Conservation (phyloP, 2,329 filamentous ascomycete species). For the Fusarium equiseti region DNA sequence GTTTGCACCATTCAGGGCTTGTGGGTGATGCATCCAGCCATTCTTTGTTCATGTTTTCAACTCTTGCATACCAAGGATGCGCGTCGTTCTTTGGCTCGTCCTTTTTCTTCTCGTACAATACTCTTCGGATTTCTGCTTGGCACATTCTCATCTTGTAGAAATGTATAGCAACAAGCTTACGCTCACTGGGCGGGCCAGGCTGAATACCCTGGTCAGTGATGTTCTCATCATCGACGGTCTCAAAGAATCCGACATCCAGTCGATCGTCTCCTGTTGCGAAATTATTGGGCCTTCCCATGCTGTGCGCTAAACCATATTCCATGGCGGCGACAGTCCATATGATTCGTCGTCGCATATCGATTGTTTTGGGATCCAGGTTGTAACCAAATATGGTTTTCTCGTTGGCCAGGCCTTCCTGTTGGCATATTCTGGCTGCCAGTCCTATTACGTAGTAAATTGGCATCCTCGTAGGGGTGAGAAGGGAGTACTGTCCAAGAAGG, state of each 20-base stretch:
- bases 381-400: slow-evolving; percentile 85
- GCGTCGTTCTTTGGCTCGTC: slow-evolving; percentile 80
- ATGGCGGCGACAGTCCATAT: slow-evolving; percentile 91
- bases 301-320: slow-evolving; percentile 89
- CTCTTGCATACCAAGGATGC: slow-evolving; percentile 87
- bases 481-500: slow-evolving; percentile 89
- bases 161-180: slow-evolving; percentile 91
- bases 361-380: slow-evolving; percentile 75
- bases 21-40: slow-evolving; percentile 85
- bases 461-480: slow-evolving; percentile 90
- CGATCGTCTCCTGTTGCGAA: slow-evolving; percentile 86
- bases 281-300: slow-evolving; percentile 86
- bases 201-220: slow-evolving; percentile 83
- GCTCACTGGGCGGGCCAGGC: slow-evolving; percentile 77
- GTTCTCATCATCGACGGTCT: slow-evolving; percentile 82
- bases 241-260: slow-evolving; percentile 88
- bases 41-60: slow-evolving; percentile 80
- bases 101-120: slow-evolving; percentile 86
- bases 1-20: slow-evolving; percentile 77
- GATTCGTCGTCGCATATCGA: slow-evolving; percentile 90
- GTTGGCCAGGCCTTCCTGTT: slow-evolving; percentile 87
- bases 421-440: slow-evolving; percentile 86
- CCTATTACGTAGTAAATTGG: slow-evolving; percentile 95
- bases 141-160: slow-evolving; percentile 91
- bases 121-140: slow-evolving; percentile 88